These are phyloP conservation scores for Rutidosis leptorrhynchoides DNA, from an alignment of 129 eudicot species.

Conservation along the genomic window DNA sequence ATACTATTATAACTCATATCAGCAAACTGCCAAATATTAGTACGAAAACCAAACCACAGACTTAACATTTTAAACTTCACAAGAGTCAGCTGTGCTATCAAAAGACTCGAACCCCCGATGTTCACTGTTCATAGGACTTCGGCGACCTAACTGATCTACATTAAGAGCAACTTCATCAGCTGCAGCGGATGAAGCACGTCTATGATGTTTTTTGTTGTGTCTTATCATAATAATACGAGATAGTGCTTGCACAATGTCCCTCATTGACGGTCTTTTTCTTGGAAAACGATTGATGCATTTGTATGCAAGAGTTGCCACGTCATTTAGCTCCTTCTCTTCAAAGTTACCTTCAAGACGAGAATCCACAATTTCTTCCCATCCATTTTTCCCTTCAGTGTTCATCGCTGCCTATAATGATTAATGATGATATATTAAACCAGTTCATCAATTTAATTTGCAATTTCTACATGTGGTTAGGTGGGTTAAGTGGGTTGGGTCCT, in stretches of 20 bases:
- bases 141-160: conserved; percentile 47
- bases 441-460: neutral
- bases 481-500: neutral
- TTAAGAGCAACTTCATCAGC: conserved; percentile 54
- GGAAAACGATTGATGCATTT: conserved; percentile 67
- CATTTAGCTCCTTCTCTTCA: conserved; percentile 62
- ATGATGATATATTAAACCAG: conserved; percentile 1
- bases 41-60: conserved; percentile 25
- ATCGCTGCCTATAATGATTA: conserved; percentile 67
- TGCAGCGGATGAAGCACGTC: conserved; percentile 43
- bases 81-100: conserved; percentile 57
- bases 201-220: conserved; percentile 48
- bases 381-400: conserved; percentile 72
- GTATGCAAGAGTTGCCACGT: conserved; percentile 81
- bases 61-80: conserved; percentile 40
- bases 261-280: conserved; percentile 79
- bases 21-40: conserved; percentile 33
- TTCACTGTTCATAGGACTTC: conserved; percentile 44
- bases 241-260: conserved; percentile 72
- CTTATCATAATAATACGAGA: conserved; percentile 53
- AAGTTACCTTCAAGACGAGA: conserved; percentile 79
- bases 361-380: conserved; percentile 94
- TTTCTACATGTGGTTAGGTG: neutral
- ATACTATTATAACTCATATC: conserved; percentile 24
- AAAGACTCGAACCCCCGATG: conserved; percentile 66